Percentiles rank a stretch among this genome's conserved stretches.
These are phyloP conservation scores for Alternaria triticina DNA, from an alignment of 2,329 filamentous ascomycete genomes.

Conservation along the genomic window DNA sequence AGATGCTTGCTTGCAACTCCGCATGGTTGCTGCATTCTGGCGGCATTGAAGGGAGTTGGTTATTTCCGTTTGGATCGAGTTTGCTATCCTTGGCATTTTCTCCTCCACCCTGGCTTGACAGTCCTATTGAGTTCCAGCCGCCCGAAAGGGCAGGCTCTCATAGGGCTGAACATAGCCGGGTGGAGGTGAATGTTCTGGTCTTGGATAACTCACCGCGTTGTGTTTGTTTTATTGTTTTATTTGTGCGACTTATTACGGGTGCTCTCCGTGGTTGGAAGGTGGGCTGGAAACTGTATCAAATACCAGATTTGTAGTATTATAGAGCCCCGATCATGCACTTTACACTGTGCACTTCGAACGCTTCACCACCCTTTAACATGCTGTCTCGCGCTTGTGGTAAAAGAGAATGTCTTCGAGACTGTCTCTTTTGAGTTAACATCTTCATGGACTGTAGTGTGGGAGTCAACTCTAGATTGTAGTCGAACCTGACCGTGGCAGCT, in stretches of 20 bases:
- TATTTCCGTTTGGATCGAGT: neutral
- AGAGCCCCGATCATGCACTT: neutral
- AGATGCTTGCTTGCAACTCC: neutral
- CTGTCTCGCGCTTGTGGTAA: neutral
- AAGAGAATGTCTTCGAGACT: neutral
- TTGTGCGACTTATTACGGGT: rapidly evolving
- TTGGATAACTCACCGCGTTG: neutral
- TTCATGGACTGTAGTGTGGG: neutral
- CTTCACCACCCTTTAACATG: neutral
- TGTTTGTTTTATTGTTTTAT: neutral
- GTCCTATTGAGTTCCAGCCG: neutral
- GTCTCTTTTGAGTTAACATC: neutral
- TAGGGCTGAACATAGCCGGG: neutral
- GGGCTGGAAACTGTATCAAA: neutral
- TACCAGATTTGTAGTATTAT: neutral
- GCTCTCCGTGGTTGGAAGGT: neutral
- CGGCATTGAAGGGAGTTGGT: neutral
- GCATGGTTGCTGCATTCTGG: neutral
- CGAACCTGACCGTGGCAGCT: neutral
- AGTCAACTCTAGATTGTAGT: neutral
- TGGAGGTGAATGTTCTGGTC: neutral
- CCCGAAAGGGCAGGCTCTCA: neutral
- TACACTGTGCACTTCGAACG: neutral
- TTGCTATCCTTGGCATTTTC: neutral
- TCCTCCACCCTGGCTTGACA: neutral